Evolutionary conservation across 2,329 filamentous ascomycete species (phyloP).

Genomic region (Clarireedia homoeocarpa): DNA sequence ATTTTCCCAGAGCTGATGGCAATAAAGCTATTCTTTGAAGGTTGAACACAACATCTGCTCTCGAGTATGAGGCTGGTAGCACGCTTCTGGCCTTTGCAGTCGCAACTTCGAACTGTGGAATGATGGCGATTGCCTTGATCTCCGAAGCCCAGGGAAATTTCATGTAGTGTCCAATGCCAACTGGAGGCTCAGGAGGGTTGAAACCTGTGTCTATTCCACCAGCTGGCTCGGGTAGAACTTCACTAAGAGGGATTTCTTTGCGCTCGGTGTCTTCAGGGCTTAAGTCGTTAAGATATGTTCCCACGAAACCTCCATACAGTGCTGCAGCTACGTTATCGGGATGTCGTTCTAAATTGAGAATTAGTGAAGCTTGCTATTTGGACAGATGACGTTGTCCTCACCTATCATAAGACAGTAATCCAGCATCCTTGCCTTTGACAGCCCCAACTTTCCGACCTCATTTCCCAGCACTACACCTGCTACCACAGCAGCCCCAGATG

Average conservation of each 20-base stretch:
- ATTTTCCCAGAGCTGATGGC: slow-evolving; percentile 80
- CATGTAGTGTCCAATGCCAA: slow-evolving; percentile 91
- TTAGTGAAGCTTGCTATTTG: neutral
- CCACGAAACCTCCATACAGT: slow-evolving; percentile 92
- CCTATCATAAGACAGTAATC: slow-evolving; percentile 98
- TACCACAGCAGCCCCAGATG: slow-evolving; percentile 89
- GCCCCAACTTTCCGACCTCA: slow-evolving; percentile 71
- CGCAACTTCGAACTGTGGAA: slow-evolving; percentile 92
- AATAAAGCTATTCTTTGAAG: slow-evolving; percentile 88
- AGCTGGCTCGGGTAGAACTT: slow-evolving; percentile 83
- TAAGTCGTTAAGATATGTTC: slow-evolving; percentile 90
- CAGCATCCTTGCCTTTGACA: slow-evolving; percentile 75
- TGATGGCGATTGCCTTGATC: slow-evolving; percentile 95
- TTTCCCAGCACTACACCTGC: slow-evolving; percentile 91
- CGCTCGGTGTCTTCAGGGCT: slow-evolving; percentile 82
- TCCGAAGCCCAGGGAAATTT: slow-evolving; percentile 90
- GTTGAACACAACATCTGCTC: slow-evolving; percentile 85
- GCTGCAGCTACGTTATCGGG: slow-evolving; percentile 94
- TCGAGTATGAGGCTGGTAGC: slow-evolving; percentile 69
- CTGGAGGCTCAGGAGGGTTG: slow-evolving; percentile 78
- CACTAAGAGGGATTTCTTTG: slow-evolving; percentile 87
- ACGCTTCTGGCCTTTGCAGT: slow-evolving; percentile 86
- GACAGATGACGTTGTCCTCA: slow-evolving; percentile 30
- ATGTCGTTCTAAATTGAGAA: slow-evolving; percentile 57
- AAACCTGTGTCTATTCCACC: slow-evolving; percentile 87